phyloP scores from a whole-genome alignment of 495 filamentous ascomycete species.

The Neurospora sp. region DNA sequence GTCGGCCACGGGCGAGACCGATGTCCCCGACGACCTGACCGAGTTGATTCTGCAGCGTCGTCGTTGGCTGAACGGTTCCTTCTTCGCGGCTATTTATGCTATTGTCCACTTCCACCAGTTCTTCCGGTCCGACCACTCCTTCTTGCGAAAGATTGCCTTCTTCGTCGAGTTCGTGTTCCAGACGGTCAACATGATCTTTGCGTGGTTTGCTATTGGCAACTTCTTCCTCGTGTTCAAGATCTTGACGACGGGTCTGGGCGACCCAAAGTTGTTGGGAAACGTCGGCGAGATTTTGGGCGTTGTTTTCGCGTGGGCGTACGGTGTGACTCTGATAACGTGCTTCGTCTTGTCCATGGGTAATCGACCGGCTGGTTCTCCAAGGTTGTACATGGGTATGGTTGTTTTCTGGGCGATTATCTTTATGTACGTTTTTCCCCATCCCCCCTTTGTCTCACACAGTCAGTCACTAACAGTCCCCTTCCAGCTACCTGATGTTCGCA shows the following conservation, averaged over 20 bases:
- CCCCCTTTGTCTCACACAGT: background rate
- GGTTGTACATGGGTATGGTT: slow-evolving; percentile 92
- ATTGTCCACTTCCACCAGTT: slow-evolving; percentile 91
- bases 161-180: slow-evolving; percentile 90
- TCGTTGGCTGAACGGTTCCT: slow-evolving; percentile 96
- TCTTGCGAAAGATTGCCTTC: slow-evolving; percentile 80
- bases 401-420: slow-evolving; percentile 96
- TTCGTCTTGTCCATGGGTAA: slow-evolving; percentile 95
- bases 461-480: slow-evolving; percentile 1
- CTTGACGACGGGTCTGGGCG: slow-evolving; percentile 73
- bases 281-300: slow-evolving; percentile 72
- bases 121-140: slow-evolving; percentile 81
- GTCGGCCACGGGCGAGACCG: slow-evolving; percentile 89
- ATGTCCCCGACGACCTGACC: slow-evolving; percentile 90
- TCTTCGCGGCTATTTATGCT: slow-evolving; percentile 96
- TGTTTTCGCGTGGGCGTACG: slow-evolving; percentile 93
- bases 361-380: slow-evolving; percentile 85
- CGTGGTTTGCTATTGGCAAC: slow-evolving; percentile 98
- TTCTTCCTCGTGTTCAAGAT: slow-evolving; percentile 99
- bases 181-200: slow-evolving; percentile 92
- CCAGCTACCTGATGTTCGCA: slow-evolving; percentile 83
- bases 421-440: slow-evolving; percentile 43
- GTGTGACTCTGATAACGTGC: slow-evolving; percentile 82
- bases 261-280: slow-evolving; percentile 54
- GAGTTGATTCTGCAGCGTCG: slow-evolving; percentile 94